These are phyloP conservation scores for Imleria badia DNA, from an alignment of 768 basidiomycete species.

Conservation along the genomic window DNA sequence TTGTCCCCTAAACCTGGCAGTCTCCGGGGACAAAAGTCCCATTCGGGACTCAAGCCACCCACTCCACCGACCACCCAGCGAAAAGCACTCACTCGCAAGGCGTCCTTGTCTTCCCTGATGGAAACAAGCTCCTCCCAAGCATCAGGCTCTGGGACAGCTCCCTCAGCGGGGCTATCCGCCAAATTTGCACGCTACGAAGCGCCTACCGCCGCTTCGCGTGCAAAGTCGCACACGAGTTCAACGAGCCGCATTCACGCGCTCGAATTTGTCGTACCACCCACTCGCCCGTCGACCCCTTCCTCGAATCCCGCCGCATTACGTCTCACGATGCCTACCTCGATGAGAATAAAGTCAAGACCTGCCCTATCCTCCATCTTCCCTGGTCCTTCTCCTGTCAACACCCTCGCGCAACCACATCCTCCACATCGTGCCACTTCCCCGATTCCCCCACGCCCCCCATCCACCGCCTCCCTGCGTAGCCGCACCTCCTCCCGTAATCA, in stretches of 20 bases:
- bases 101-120: slow-evolving; percentile 73
- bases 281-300: slow-evolving; percentile 77
- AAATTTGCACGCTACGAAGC: slow-evolving; percentile 64
- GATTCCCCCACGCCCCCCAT: slow-evolving; percentile 57
- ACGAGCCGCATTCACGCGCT: slow-evolving; percentile 55
- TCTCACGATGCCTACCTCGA: slow-evolving; percentile 85
- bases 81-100: slow-evolving; percentile 64
- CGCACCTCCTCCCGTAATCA: slow-evolving; percentile 30
- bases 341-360: slow-evolving; percentile 71
- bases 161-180: slow-evolving; percentile 33
- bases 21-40: slow-evolving; percentile 82
- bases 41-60: slow-evolving; percentile 75
- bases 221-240: slow-evolving; percentile 67
- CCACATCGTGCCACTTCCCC: slow-evolving; percentile 57
- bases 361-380: slow-evolving; percentile 77
- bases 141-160: slow-evolving; percentile 48
- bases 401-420: slow-evolving; percentile 33
- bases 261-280: slow-evolving; percentile 72
- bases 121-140: slow-evolving; percentile 59
- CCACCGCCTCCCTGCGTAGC: slow-evolving; percentile 47
- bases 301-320: slow-evolving; percentile 74
- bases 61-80: slow-evolving; percentile 65
- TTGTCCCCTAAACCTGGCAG: slow-evolving; percentile 69
- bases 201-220: slow-evolving; percentile 79
- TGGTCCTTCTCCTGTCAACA: slow-evolving; percentile 35